Percentiles rank a stretch among this genome's conserved stretches.
phyloP scores from a whole-genome alignment of 345 rosid species.

The Gossypium anomalum region DNA sequence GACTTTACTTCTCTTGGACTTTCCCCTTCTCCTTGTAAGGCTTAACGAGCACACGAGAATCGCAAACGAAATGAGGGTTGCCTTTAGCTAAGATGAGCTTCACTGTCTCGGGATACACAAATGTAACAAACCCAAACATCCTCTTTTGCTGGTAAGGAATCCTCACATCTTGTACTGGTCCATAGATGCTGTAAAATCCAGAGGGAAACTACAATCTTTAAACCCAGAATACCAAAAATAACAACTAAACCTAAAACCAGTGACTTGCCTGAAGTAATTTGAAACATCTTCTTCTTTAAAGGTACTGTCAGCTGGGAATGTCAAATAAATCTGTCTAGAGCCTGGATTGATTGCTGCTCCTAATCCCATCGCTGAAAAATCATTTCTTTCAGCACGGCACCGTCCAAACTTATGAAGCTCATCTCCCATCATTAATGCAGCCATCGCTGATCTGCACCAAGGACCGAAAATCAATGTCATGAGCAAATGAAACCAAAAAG shows the following conservation, averaged over 20 bases:
- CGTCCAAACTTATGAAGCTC: constrained; percentile 54
- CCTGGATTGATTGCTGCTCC: constrained; percentile 46
- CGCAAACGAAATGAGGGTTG: constrained; percentile 70
- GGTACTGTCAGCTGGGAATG: constrained; percentile 80
- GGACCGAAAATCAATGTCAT: background rate
- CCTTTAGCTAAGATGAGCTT: constrained; percentile 71
- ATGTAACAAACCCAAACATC: constrained; percentile 76
- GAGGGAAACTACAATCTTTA: background rate
- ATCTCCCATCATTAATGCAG: constrained; percentile 59
- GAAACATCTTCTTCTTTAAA: constrained; percentile 86
- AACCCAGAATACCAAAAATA: background rate
- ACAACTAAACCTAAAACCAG: background rate
- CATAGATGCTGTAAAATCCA: constrained; percentile 40
- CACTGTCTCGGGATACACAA: constrained; percentile 63
- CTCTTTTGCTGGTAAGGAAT: constrained; percentile 81
- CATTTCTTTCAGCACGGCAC: constrained; percentile 52
- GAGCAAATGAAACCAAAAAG: background rate
- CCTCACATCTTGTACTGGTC: constrained; percentile 76
- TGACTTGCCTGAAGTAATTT: constrained; percentile 57
- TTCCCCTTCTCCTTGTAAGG: constrained; percentile 82
- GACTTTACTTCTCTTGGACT: constrained; percentile 47
- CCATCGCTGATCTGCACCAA: constrained; percentile 33
- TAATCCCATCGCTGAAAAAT: constrained; percentile 45
- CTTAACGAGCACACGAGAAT: constrained; percentile 70
- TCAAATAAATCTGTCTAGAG: constrained; percentile 75